Percentiles rank a stretch among this genome's conserved stretches.
phyloP scores from a whole-genome alignment of 805 yeast genomes.

The Kazachstania africana region DNA sequence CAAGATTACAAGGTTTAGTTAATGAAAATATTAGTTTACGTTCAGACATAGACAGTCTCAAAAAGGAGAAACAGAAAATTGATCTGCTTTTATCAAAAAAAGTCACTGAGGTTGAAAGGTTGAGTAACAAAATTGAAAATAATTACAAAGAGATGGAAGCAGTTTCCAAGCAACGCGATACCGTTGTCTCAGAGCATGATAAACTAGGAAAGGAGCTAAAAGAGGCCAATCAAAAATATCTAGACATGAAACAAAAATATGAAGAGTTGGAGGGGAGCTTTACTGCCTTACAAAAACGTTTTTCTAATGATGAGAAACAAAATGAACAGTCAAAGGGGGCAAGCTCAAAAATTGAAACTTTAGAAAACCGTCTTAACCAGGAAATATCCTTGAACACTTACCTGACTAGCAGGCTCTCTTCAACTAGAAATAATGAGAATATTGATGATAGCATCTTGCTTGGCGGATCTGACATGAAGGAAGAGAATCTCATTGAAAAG shows the following conservation, averaged over 20 bases:
- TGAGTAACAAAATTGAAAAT: slow-evolving; percentile 17
- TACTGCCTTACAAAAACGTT: slow-evolving; percentile 25
- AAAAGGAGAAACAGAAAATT: slow-evolving; percentile 27
- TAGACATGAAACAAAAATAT: slow-evolving; percentile 15
- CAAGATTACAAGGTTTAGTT: slow-evolving; percentile 28
- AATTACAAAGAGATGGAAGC: slow-evolving; percentile 19
- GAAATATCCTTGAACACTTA: slow-evolving; percentile 24
- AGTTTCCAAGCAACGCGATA: slow-evolving; percentile 24
- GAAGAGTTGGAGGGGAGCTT: slow-evolving; percentile 34
- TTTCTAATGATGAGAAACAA: slow-evolving; percentile 9
- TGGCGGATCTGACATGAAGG: slow-evolving; percentile 7
- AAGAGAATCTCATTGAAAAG: slow-evolving; percentile 5
- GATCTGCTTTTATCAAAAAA: slow-evolving; percentile 27
- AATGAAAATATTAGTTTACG: slow-evolving; percentile 36
- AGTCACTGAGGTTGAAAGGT: slow-evolving; percentile 25
- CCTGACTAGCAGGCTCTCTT: slow-evolving; percentile 21
- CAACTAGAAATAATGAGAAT: neutral
- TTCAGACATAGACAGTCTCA: slow-evolving; percentile 28
- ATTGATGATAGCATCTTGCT: slow-evolving; percentile 1
- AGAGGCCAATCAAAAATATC: slow-evolving; percentile 18
- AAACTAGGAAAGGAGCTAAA: slow-evolving; percentile 19
- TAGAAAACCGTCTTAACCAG: slow-evolving; percentile 25
- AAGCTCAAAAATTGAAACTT: slow-evolving; percentile 29
- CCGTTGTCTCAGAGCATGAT: slow-evolving; percentile 19
- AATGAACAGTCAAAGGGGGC: slow-evolving; percentile 32